A percentile compares a stretch with the other conserved stretches of the same genome.
Conservation (phyloP, 2,329 filamentous ascomycete species). For the Colletotrichum neosansevieriae region DNA sequence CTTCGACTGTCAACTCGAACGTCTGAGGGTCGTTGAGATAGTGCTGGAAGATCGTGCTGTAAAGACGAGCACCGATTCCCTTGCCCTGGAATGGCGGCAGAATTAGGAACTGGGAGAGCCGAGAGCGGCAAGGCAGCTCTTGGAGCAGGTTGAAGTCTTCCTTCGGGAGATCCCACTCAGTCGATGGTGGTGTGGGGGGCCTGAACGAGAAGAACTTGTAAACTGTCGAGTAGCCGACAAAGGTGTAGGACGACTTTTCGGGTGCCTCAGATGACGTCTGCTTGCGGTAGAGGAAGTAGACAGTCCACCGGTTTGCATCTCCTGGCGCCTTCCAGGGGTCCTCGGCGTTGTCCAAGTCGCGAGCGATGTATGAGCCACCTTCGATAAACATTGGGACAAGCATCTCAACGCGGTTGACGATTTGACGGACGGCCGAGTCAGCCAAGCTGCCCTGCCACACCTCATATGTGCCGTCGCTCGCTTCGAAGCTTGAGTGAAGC, state of each 20-base stretch:
- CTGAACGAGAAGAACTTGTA: constrained; percentile 84
- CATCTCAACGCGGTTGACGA: constrained; percentile 86
- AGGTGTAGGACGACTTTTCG: constrained; percentile 74
- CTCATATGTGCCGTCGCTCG: constrained; percentile 76
- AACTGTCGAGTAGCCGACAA: constrained; percentile 90
- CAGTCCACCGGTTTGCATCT: constrained; percentile 86
- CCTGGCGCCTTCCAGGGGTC: constrained; percentile 40
- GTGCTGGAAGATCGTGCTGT: constrained; percentile 80
- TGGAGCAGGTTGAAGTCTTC: constrained; percentile 63
- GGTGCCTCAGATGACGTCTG: constrained; percentile 56
- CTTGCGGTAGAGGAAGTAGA: constrained; percentile 88
- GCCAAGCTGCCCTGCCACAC: constrained; percentile 84
- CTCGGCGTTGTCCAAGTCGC: constrained; percentile 56
- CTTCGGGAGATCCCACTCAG: constrained; percentile 59
- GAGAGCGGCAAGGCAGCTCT: constrained; percentile 78
- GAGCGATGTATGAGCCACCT: constrained; percentile 81
- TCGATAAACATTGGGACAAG: constrained; percentile 91
- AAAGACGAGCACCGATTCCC: constrained; percentile 84
- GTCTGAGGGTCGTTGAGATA: constrained; percentile 77
- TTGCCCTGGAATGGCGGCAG: constrained; percentile 87
- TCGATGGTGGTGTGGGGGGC: constrained; percentile 57
- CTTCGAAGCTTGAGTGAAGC: constrained; percentile 73
- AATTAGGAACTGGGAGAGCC: constrained; percentile 94
- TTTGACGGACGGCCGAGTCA: constrained; percentile 75
- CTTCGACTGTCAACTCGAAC: constrained; percentile 90